Base-by-base conservation (phyloP, 2,329 filamentous ascomycete species). In the Xylaria sp. region DNA sequence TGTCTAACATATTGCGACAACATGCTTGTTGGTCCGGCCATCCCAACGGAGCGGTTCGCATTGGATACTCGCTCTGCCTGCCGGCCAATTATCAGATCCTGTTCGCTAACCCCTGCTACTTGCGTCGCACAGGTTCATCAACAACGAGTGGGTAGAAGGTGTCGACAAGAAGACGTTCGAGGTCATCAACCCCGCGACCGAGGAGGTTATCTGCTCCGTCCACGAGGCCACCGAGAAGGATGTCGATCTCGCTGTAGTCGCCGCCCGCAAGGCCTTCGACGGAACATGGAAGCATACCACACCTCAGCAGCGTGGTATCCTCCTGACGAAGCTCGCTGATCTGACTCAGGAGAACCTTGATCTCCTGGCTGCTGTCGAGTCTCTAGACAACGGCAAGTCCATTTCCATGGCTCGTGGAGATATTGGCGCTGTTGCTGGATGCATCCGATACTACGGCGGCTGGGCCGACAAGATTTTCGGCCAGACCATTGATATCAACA, bases 401-500 rank as follows among this genome's bases (percentile, higher is more conserved):
- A 88, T 94, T 80, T 86, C 78, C 78, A 89, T 93, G 87, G 91
- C 93, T 71, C 91, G 89, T 79, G 91, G 89, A 46, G 94, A 97
- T 78, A 86, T 97, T 51, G 83, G 81, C 64, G 87, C 88, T 74
- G 90, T 90, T 67, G 85, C 88, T 73, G 90, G 86, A 78, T 91
- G 88, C 83, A 82, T 98, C 77, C 90, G 94, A 82, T 98, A 95
- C 85, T 96, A 94, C 79, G 94, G 88, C 78, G 94, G 94, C 71
- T 97, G 92, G 90, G 92, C 94, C 77, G 94, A 97, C 86, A 97
- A 97, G 90, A 91, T 96, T 74, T 87, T 90, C 82, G 94, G 94
- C 82, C 94, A 94, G 86, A 93, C 94, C 66, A 90, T 96, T 73
- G 92, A 97, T 77, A 92, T 93, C 75, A 84, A 87, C 77, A 87